Conservation (phyloP, 768 basidiomycete species). For the Obba rivulosa region DNA sequence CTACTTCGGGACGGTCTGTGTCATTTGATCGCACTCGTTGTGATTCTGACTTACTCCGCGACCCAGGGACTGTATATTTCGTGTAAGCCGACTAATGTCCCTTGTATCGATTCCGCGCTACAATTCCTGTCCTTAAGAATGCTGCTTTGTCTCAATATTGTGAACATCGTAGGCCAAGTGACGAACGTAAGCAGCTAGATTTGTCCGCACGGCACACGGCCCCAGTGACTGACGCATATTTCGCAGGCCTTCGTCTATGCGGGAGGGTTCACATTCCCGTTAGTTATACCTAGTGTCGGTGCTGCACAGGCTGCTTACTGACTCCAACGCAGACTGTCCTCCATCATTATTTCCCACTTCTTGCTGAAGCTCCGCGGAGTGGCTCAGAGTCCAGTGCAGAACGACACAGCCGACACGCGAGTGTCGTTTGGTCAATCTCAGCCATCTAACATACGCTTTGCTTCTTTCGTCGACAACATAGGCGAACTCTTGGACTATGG, state of each 20-base stretch:
- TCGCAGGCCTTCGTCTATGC: no score
- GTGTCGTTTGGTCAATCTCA: background rate
- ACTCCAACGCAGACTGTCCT: slow-evolving; percentile 1
- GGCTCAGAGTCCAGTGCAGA: background rate
- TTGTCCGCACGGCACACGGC: no score
- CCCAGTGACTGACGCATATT: no score
- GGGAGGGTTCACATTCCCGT: background rate
- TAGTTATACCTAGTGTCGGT: background rate
- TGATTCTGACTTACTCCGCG: background rate
- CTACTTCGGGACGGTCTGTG: background rate
- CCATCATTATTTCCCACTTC: slow-evolving; percentile 10
- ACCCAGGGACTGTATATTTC: slow-evolving; percentile 9
- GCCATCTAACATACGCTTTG: slow-evolving; percentile 1
- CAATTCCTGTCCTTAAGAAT: no score
- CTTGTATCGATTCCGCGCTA: background rate
- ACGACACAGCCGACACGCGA: background rate
- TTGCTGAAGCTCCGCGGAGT: slow-evolving; percentile 9
- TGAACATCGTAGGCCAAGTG: no score
- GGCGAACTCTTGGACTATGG: slow-evolving; percentile 10
- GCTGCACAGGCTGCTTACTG: background rate
- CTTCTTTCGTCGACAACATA: slow-evolving; percentile 12
- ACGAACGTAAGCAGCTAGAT: no score
- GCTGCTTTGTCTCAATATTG: no score
- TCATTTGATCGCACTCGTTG: background rate
- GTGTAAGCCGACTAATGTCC: background rate